phyloP scores from a whole-genome alignment of 2,329 filamentous ascomycete species.

The Shiraia sp. region DNA sequence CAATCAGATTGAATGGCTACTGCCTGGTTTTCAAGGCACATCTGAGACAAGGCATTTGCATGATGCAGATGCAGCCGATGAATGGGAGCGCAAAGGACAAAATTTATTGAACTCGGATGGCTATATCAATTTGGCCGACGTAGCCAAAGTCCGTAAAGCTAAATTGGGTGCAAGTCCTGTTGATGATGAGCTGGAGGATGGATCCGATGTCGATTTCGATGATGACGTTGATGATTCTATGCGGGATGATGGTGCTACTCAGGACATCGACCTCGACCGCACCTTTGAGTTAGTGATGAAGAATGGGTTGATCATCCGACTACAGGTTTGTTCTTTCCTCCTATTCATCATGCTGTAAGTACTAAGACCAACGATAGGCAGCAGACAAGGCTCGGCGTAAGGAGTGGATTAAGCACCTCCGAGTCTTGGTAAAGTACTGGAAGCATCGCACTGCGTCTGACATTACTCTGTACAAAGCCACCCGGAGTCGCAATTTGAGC shows the following conservation, averaged over 20 bases:
- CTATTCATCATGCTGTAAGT: conserved; percentile 10
- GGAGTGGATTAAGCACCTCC: conserved; percentile 65
- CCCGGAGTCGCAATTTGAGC: conserved; percentile 62
- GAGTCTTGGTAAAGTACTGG: conserved; percentile 64
- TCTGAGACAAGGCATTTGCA: conserved; percentile 52
- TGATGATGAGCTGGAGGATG: conserved; percentile 56
- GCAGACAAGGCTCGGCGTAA: conserved; percentile 61
- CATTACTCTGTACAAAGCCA: conserved; percentile 59
- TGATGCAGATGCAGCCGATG: conserved; percentile 63
- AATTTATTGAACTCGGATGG: conserved; percentile 65
- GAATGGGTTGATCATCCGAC: conserved; percentile 64
- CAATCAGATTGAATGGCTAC: conserved; percentile 61
- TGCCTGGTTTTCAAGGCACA: conserved; percentile 46
- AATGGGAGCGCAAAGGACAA: conserved; percentile 61
- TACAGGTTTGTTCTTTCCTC: conserved; percentile 52
- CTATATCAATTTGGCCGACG: conserved; percentile 64
- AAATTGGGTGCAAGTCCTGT: conserved; percentile 55
- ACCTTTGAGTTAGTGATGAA: conserved; percentile 65
- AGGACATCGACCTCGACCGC: conserved; percentile 59
- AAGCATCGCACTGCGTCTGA: conserved; percentile 60
- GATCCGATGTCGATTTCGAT: conserved; percentile 61
- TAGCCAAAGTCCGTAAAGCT: conserved; percentile 61
- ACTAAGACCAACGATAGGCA: conserved; percentile 31
- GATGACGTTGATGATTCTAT: conserved; percentile 51
- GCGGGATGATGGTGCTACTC: conserved; percentile 58